Evolutionary conservation across 305 asterid species (phyloP).

Genomic region (Solanum chacoense): DNA sequence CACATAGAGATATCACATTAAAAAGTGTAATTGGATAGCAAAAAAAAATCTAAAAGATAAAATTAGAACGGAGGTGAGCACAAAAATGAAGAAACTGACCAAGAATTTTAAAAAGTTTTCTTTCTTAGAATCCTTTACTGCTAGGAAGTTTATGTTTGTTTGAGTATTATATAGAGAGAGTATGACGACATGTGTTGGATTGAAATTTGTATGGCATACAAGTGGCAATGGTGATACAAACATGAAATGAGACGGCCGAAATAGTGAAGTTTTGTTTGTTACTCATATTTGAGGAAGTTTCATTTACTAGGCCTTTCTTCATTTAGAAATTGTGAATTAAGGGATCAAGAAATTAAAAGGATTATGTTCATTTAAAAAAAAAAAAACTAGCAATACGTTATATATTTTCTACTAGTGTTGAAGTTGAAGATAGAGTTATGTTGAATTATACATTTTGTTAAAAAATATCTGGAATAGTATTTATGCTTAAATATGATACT

Average conservation of each 20-base stretch:
- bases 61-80: background rate
- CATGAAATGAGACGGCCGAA: background rate
- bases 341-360: background rate
- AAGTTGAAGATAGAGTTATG: no score
- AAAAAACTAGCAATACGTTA: no score
- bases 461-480: no score
- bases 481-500: no score
- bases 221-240: no score
- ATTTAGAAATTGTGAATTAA: background rate
- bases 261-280: no score
- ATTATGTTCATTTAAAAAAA: no score
- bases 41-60: background rate
- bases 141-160: background rate
- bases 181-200: background rate
- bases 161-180: background rate
- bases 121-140: background rate
- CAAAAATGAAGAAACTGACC: background rate
- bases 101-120: background rate
- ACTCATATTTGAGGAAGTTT: background rate
- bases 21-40: background rate
- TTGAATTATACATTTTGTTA: background rate
- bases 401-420: no score
- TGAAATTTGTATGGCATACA: no score
- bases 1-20: background rate
- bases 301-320: background rate